phyloP scores from a whole-genome alignment of 2,329 filamentous ascomycete genomes.

The Colletotrichum chlorophyti region DNA sequence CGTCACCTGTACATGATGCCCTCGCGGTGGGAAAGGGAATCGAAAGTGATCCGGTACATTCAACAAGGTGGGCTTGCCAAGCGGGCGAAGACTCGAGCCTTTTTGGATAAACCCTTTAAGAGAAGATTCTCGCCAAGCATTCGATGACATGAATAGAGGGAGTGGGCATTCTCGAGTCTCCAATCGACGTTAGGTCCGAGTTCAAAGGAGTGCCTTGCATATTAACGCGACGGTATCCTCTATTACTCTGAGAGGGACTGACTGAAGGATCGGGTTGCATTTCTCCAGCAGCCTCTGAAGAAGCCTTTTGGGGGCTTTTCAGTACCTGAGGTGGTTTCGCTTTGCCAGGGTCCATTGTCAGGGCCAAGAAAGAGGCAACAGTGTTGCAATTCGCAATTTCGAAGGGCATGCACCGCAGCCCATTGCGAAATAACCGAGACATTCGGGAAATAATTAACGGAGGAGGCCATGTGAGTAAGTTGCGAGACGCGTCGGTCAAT shows the following conservation, averaged over 20 bases:
- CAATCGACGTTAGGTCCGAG: too few relatives aligned
- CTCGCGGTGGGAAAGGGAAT: too few relatives aligned
- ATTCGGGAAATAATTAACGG: slow-evolving; percentile 4
- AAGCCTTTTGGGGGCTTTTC: slow-evolving; percentile 15
- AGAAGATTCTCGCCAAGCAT: neutral
- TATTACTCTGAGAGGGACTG: too few relatives aligned
- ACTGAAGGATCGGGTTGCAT: too few relatives aligned
- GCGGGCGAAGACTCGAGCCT: neutral
- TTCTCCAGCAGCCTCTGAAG: neutral
- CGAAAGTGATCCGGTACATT: neutral
- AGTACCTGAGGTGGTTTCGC: too few relatives aligned
- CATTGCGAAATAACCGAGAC: slow-evolving; percentile 23
- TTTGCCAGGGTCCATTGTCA: slow-evolving; percentile 5
- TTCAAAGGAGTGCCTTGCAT: too few relatives aligned
- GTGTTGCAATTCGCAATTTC: slow-evolving; percentile 24
- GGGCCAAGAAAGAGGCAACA: slow-evolving; percentile 12
- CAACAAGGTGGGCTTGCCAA: neutral
- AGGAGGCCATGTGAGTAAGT: too few relatives aligned
- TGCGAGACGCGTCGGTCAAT: too few relatives aligned
- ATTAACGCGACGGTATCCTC: too few relatives aligned
- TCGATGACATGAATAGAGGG: slow-evolving; percentile 7
- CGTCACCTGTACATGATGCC: too few relatives aligned
- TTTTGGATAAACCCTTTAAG: neutral
- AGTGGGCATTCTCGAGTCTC: slow-evolving; percentile 13
- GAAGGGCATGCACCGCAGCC: slow-evolving; percentile 18